Evolutionary conservation across 192 early-diverging fungal species (phyloP).

Genomic region (Rhizophagus clarus): DNA sequence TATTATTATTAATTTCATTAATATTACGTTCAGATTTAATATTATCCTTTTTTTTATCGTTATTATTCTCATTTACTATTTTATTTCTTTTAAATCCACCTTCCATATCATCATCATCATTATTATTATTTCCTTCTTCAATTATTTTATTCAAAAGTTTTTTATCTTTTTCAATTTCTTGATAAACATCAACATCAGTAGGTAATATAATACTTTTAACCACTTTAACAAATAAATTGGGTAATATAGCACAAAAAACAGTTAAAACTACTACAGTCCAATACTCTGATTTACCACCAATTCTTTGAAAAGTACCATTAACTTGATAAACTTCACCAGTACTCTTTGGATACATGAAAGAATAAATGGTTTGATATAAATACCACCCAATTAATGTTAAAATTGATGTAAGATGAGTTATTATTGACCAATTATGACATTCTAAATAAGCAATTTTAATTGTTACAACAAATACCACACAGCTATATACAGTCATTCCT

Average conservation of each 20-base stretch:
- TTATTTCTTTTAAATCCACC: neutral
- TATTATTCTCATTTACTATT: neutral
- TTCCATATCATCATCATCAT: neutral
- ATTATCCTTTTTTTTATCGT: neutral
- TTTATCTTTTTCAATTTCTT: constrained; percentile 45
- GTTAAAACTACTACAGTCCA: constrained; percentile 64
- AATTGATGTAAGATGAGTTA: constrained; percentile 62
- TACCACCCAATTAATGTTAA: constrained; percentile 62
- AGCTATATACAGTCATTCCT: constrained; percentile 59
- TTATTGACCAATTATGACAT: constrained; percentile 62
- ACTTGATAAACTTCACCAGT: constrained; percentile 52
- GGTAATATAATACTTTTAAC: constrained; percentile 42
- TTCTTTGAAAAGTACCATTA: constrained; percentile 50
- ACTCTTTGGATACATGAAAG: constrained; percentile 55
- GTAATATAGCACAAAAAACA: constrained; percentile 50
- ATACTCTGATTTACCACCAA: constrained; percentile 50
- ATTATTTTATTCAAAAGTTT: neutral
- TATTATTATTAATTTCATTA: too few relatives aligned
- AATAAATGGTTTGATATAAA: constrained; percentile 64
- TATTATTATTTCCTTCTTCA: neutral
- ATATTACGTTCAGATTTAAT: neutral
- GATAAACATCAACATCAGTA: constrained; percentile 48
- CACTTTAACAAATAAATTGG: constrained; percentile 52
- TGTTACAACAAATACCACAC: constrained; percentile 67
- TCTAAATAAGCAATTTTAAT: constrained; percentile 73